phyloP scores from a whole-genome alignment of 805 yeast species.

The Hanseniaspora occidentalis region DNA sequence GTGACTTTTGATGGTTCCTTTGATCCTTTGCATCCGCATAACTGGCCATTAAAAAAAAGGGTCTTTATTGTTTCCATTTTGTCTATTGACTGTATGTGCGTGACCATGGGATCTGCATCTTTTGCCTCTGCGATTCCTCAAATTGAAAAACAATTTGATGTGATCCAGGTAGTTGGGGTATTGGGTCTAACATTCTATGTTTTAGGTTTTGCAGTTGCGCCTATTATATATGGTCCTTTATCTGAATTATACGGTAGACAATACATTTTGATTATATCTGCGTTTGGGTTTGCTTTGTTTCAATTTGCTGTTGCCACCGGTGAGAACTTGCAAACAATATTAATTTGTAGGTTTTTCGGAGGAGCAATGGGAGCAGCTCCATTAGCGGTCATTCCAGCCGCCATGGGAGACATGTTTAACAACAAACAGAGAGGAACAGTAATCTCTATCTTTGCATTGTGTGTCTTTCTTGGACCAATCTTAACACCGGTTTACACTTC shows the following conservation, averaged over 20 bases:
- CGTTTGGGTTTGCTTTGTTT: constrained; percentile 45
- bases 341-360: constrained; percentile 68
- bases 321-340: constrained; percentile 61
- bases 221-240: constrained; percentile 79
- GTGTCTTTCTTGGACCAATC: constrained; percentile 71
- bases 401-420: constrained; percentile 70
- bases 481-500: constrained; percentile 72
- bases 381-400: constrained; percentile 75
- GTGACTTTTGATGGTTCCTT: constrained; percentile 68
- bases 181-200: constrained; percentile 73
- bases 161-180: constrained; percentile 57
- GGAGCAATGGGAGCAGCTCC: constrained; percentile 82
- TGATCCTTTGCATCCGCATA: constrained; percentile 73
- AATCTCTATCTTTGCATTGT: constrained; percentile 54
- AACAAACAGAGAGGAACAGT: constrained; percentile 63
- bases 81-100: constrained; percentile 36
- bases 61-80: constrained; percentile 30
- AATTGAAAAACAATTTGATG: constrained; percentile 39
- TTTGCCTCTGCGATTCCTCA: constrained; percentile 49
- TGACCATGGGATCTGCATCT: constrained; percentile 75
- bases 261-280: constrained; percentile 42
- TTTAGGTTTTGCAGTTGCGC: constrained; percentile 90
- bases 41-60: constrained; percentile 49
- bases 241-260: constrained; percentile 72
- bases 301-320: constrained; percentile 66